These are phyloP conservation scores for Arabis alpina DNA, from an alignment of 345 rosid genomes.

Conservation along the genomic window DNA sequence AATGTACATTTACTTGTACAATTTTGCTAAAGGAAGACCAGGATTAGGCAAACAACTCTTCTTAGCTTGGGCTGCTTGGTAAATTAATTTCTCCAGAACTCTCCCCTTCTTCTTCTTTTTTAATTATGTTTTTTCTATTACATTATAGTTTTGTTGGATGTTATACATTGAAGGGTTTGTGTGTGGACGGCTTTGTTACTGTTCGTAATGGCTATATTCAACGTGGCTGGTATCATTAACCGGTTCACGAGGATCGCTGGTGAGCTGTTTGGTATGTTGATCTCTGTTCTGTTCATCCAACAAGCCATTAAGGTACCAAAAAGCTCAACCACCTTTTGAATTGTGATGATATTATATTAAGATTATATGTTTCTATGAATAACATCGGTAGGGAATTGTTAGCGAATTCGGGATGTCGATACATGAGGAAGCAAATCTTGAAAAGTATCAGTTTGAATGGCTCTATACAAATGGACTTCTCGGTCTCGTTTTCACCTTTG, in stretches of 20 bases:
- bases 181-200: conserved; percentile 87
- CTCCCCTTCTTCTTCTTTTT: neutral
- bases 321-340: neutral
- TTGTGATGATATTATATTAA: neutral
- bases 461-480: conserved; percentile 68
- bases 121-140: neutral
- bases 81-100: conserved; percentile 4
- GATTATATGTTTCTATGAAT: neutral
- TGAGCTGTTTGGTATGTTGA: conserved; percentile 85
- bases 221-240: conserved; percentile 66
- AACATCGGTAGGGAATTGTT: conserved; percentile 61
- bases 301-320: conserved; percentile 67
- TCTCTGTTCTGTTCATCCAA: conserved; percentile 80
- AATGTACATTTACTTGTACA: conserved; percentile 74
- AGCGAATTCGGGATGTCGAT: conserved; percentile 59
- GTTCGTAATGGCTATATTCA: conserved; percentile 63
- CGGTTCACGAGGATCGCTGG: conserved; percentile 86
- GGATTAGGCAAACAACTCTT: conserved; percentile 65
- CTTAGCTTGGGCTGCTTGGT: conserved; percentile 95
- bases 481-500: conserved; percentile 64
- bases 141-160: conserved; percentile 8
- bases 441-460: conserved; percentile 64
- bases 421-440: conserved; percentile 46
- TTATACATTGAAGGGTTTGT: conserved; percentile 65
- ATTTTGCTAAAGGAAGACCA: conserved; percentile 66